Evolutionary conservation across 1,139 yeast species (phyloP), one percentile per base, ranked within the genome.

Genomic region (Yamadazyma kanchanaburiensis): DNA sequence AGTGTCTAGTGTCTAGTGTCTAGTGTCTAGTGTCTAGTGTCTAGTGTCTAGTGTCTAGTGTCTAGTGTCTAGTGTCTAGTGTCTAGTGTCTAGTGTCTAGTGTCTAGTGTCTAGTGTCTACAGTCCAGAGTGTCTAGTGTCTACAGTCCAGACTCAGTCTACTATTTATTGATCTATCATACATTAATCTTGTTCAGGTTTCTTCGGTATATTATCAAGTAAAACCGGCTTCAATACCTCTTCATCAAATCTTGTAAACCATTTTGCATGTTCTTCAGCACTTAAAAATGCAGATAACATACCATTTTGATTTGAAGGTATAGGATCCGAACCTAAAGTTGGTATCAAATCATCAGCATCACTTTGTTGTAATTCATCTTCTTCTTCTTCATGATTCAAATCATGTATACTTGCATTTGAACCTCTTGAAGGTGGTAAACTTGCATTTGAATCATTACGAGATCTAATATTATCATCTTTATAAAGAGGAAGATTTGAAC

Each of bases 191-290:
- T 33, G 39, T 21, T 34, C 31, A 35, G 40, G 33, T 26, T 39
- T 40, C 20, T 43, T 40, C 4, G 65, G 64, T 21, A 56, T 34
- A 28, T 61, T 69, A 48, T 91, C 98, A 40, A 91, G 70, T 35
- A 91, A 70, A 0, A 91, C 97, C 0, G 99, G 99, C 55, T 91
- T 94, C 44, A 91, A 70, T n/a, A 91, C 94, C 51, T 87, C 85
- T 46, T 91, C 96, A 53, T 91, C 99, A 53, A 91, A 86, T 46
- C 79, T 82, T 15, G 87, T 80, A 56, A 91, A 91, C 96, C 99
- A 91, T 48, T 77, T 79, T 9, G 94, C 84, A 38, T 81, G 86
- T 38, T 81, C 87, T 45, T 83, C 94, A 5, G 85, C 77, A 40
- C 75, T 72, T 24, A 68, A 48, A 35, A 68, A 60, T 4, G 71